A percentile compares a stretch with the other conserved stretches of the same genome.
Evolutionary conservation across 441 rosid species (phyloP).

Genomic region (Aleurites moluccanus): DNA sequence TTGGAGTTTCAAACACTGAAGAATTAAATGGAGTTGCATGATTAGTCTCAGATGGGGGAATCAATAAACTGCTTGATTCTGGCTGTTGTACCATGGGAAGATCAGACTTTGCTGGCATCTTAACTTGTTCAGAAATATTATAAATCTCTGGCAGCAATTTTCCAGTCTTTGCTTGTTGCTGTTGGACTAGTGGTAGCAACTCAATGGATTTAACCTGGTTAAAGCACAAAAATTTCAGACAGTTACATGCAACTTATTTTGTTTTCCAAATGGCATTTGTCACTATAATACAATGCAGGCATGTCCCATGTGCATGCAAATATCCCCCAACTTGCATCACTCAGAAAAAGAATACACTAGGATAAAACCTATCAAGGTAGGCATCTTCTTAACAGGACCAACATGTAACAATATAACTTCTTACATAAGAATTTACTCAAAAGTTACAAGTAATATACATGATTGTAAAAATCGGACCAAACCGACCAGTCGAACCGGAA

Average conservation of each 20-base stretch:
- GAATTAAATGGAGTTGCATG: conserved; percentile 28
- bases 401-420: neutral
- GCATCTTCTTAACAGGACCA: neutral
- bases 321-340: neutral
- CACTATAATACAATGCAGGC: neutral
- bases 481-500: no score
- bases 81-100: conserved; percentile 34
- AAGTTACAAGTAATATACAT: neutral
- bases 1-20: conserved; percentile 45
- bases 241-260: neutral
- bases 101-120: conserved; percentile 38
- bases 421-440: neutral
- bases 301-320: neutral
- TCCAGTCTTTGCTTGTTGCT: conserved; percentile 62
- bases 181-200: conserved; percentile 68
- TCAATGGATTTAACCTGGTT: conserved; percentile 68
- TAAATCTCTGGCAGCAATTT: conserved; percentile 36
- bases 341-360: neutral
- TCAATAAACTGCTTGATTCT: conserved; percentile 37
- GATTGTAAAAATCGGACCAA: no score
- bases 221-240: conserved; percentile 18
- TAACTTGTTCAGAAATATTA: conserved; percentile 42
- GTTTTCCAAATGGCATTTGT: neutral
- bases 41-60: conserved; percentile 32
- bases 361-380: neutral